These are phyloP conservation scores for Clonostachys sp. DNA, from an alignment of 2,329 filamentous ascomycete genomes.

Conservation along the genomic window DNA sequence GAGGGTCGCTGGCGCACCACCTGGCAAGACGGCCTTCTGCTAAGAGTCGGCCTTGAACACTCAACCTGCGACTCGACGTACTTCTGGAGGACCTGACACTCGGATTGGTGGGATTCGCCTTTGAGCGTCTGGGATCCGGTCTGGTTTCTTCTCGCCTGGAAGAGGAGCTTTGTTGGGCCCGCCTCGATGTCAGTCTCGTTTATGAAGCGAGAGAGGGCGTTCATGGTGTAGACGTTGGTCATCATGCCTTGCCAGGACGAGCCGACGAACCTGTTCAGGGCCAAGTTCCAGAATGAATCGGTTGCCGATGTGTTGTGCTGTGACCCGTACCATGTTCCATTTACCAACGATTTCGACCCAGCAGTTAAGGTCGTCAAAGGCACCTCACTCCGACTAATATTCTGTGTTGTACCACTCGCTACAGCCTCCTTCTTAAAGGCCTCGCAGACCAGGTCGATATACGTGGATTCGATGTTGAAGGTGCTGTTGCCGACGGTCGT, in stretches of 20 bases:
- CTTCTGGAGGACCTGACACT: background rate
- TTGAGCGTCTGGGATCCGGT: background rate
- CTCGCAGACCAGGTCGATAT: conserved; percentile 2
- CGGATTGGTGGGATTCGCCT: background rate
- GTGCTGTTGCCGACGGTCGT: conserved; percentile 3
- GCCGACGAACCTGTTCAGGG: no score
- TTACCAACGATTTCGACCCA: no score
- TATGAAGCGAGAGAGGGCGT: background rate
- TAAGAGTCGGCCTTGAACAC: background rate
- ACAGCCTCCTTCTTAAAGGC: no score
- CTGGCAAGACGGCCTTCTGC: background rate
- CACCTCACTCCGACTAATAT: no score
- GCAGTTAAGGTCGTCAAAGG: no score
- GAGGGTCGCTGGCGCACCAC: background rate
- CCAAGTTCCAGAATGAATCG: no score
- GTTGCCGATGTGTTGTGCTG: no score
- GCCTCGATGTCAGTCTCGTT: background rate
- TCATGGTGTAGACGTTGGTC: no score
- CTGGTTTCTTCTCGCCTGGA: background rate
- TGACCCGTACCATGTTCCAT: no score
- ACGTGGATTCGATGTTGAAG: conserved; percentile 2
- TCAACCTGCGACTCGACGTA: background rate
- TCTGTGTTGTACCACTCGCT: no score
- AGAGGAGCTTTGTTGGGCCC: background rate
- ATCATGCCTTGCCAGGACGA: no score